Conservation (phyloP, 2,329 filamentous ascomycete species). For the Alternaria tenuissima region DNA sequence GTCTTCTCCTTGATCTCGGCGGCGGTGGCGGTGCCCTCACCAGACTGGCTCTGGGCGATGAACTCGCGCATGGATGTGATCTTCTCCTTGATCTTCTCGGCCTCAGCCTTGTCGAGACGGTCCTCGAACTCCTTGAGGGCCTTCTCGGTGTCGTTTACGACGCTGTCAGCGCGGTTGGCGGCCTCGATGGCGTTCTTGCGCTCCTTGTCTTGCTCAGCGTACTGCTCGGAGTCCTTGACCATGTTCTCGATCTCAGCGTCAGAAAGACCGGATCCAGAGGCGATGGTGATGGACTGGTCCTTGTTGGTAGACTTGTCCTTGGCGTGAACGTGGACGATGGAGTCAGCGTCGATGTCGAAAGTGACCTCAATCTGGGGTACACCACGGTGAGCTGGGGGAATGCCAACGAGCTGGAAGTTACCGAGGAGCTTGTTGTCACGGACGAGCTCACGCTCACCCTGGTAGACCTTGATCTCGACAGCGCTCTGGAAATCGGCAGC, state of each 20-base stretch:
- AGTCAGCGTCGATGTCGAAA: slow-evolving; percentile 98
- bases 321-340: slow-evolving; percentile 95
- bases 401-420: slow-evolving; percentile 99
- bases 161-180: slow-evolving; percentile 96
- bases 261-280: slow-evolving; percentile 94
- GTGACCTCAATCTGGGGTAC: slow-evolving; percentile 97
- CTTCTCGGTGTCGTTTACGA: slow-evolving; percentile 98
- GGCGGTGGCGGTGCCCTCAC: slow-evolving; percentile 84
- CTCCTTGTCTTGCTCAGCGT: slow-evolving; percentile 93
- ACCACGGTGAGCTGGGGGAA: slow-evolving; percentile 93
- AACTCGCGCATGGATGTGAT: slow-evolving; percentile 85
- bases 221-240: slow-evolving; percentile 98
- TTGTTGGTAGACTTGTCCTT: slow-evolving; percentile 99
- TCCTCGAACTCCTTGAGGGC: slow-evolving; percentile 96
- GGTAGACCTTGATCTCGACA: slow-evolving; percentile 99
- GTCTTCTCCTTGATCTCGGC: slow-evolving; percentile 98
- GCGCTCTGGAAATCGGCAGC: slow-evolving; percentile 98
- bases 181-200: slow-evolving; percentile 95
- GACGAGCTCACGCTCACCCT: slow-evolving; percentile 99
- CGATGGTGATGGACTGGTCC: slow-evolving; percentile 99
- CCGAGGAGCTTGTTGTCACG: slow-evolving; percentile 98
- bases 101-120: slow-evolving; percentile 95
- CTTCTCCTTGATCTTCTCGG: slow-evolving; percentile 93
- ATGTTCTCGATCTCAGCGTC: slow-evolving; percentile 95
- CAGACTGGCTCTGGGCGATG: slow-evolving; percentile 92